Base-by-base conservation (phyloP, 2,329 filamentous ascomycete species). In the Cercospora zeina region DNA sequence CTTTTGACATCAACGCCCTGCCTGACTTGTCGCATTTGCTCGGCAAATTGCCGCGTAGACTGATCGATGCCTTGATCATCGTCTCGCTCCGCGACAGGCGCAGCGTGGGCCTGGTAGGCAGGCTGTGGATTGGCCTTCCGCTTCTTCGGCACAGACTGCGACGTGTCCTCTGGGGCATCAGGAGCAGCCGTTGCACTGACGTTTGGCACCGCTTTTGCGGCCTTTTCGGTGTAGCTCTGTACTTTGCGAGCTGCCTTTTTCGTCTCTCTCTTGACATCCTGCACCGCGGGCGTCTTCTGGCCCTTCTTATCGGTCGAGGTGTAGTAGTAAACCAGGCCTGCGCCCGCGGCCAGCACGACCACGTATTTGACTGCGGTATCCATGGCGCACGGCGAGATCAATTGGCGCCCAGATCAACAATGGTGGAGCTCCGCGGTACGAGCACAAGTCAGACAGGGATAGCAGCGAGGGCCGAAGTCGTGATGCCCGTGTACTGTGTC, bases 21-120 rank as follows among this genome's bases (percentile, higher is more conserved):
- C 78, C 91, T 89, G 55, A 88, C 83, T 70, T 84, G 88, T 61
- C 85, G 80, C 68, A 95, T 82, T 74, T 90, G 88, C 70, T 84
- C 84, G 33, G 91, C 91, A 75, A 95, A 93, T 68, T 92, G 89
- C 70, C 83, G 84, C 74, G 89, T 89, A 72, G 88, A 86, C 60
- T 86, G 80, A 49, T 84, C 84, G 62, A 88, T 86, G 62, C 88
- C 82, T 6, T 80, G 83, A 62, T 80, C 76, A 61, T 70, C 75
- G 6, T 76, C 63, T 47, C 77, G 69, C 47, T 65, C 60, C 13
- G 69, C 73, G 54, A 73, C 62, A 50, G 69, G 68, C 33, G 73
- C 63, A 39, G 62, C 59, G 7, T 65, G 45, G 19, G 64, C 54
- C 30, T 58, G 64, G 4, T 51, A 33, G 19, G 58, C 49, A 39